Conservation (phyloP, 73 alveolate species). For the Tetrahymena elliotti region DNA sequence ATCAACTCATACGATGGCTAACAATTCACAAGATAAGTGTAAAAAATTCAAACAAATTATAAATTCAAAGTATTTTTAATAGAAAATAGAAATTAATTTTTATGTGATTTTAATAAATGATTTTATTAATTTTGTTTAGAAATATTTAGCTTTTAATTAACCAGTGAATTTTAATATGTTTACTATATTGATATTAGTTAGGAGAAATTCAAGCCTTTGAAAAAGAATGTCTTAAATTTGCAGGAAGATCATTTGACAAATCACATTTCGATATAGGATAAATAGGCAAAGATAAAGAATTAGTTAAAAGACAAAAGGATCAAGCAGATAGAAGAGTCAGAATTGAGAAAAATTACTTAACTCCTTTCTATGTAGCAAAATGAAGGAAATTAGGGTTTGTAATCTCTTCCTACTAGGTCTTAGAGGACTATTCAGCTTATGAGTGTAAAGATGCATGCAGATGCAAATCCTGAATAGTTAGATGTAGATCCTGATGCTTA, state of each 20-base stretch:
- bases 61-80: neutral
- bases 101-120: no score
- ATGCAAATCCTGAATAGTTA: neutral
- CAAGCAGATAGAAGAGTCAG: neutral
- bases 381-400: neutral
- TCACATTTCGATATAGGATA: neutral
- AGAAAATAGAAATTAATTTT: no score
- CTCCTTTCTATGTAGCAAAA: neutral
- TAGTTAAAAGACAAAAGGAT: neutral
- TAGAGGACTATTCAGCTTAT: neutral
- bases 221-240: neutral
- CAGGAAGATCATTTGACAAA: neutral
- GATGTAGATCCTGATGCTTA: neutral
- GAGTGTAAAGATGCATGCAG: neutral
- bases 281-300: neutral
- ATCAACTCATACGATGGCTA: conserved; percentile 9
- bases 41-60: neutral
- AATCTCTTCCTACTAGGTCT: neutral
- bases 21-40: conserved; percentile 17
- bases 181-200: neutral
- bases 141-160: neutral
- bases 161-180: neutral
- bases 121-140: no score
- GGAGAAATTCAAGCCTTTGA: neutral
- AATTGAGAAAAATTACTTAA: neutral